A percentile compares a stretch with the other conserved stretches of the same genome.
These are phyloP conservation scores for Microsporum ferrugineum DNA, from an alignment of 2,329 filamentous ascomycete genomes.

Conservation along the genomic window DNA sequence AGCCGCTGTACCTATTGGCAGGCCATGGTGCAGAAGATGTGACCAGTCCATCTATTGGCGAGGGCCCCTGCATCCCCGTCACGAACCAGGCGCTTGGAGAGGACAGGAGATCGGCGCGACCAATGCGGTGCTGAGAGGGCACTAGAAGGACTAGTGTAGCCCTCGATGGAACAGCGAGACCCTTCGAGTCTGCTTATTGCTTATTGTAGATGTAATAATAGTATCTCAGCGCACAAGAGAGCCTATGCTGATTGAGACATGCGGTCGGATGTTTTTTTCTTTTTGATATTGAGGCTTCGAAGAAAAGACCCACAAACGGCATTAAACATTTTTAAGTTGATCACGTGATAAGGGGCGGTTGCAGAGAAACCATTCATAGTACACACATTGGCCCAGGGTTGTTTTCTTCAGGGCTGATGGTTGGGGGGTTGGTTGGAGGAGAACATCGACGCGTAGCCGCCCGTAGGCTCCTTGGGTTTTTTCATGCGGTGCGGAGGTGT, in stretches of 20 bases:
- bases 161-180: neutral
- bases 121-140: neutral
- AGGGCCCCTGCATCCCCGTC: neutral
- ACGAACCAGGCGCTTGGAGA: conserved; percentile 5
- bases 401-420: conserved; percentile 1
- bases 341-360: conserved; percentile 2
- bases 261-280: neutral
- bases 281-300: conserved; percentile 1
- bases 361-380: neutral
- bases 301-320: neutral
- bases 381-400: neutral
- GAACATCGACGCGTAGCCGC: neutral
- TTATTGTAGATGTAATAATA: neutral
- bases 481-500: neutral
- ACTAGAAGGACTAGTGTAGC: neutral
- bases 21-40: conserved; percentile 3
- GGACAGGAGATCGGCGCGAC: neutral
- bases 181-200: neutral
- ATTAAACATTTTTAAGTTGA: neutral
- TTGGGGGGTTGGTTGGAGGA: neutral
- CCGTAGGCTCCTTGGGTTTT: neutral
- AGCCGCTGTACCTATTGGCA: conserved; percentile 1
- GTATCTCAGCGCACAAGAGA: neutral
- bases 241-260: neutral
- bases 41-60: conserved; percentile 5